phyloP scores from a whole-genome alignment of 148 eudicot genomes.

The Vaccinium vitisidaea region DNA sequence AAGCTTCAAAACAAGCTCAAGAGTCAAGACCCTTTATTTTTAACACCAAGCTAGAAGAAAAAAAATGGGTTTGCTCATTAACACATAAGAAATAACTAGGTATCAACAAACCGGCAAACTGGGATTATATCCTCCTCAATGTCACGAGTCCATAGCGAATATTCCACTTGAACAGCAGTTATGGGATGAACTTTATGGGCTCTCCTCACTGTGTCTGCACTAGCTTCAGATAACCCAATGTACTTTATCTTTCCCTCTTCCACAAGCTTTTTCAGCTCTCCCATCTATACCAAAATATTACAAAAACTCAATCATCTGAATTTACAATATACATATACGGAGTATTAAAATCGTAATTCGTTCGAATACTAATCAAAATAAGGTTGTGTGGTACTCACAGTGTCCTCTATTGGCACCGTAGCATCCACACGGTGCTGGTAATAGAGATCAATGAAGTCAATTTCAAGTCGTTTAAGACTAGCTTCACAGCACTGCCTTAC shows the following conservation, averaged over 20 bases:
- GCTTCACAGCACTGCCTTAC: slow-evolving; percentile 43
- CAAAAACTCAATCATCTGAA: neutral
- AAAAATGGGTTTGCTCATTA: neutral
- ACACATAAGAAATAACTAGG: neutral
- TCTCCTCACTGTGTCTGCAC: slow-evolving; percentile 40
- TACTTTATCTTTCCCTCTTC: slow-evolving; percentile 60
- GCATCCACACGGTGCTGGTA: slow-evolving; percentile 42
- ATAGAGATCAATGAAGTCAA: slow-evolving; percentile 51
- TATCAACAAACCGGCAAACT: slow-evolving; percentile 18
- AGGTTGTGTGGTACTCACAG: slow-evolving; percentile 22
- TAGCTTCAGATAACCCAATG: slow-evolving; percentile 56
- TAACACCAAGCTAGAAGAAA: neutral
- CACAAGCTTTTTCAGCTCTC: slow-evolving; percentile 55
- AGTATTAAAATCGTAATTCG: neutral
- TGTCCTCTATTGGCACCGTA: slow-evolving; percentile 45
- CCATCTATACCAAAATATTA: slow-evolving; percentile 30
- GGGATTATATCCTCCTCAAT: slow-evolving; percentile 30
- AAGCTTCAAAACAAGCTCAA: neutral
- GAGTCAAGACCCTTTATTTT: too few relatives aligned
- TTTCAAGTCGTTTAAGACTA: slow-evolving; percentile 42
- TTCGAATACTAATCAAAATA: too few relatives aligned
- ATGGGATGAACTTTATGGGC: slow-evolving; percentile 57
- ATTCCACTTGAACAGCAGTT: slow-evolving; percentile 37
- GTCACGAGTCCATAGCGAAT: slow-evolving; percentile 28
- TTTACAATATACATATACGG: too few relatives aligned